phyloP scores from a whole-genome alignment of 495 filamentous ascomycete species.

The Pseudoneurospora amorphoporcata region DNA sequence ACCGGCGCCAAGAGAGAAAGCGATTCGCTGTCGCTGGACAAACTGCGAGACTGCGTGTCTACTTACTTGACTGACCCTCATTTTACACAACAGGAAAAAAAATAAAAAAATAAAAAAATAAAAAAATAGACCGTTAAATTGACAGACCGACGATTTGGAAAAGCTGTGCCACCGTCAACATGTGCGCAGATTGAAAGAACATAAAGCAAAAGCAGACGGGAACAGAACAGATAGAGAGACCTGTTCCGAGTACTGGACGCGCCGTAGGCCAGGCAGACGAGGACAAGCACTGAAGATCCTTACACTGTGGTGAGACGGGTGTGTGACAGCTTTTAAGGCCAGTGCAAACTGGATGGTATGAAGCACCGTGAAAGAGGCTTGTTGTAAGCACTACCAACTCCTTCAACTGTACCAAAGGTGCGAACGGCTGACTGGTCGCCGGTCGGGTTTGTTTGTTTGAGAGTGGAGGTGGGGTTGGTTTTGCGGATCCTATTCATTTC shows the following conservation, averaged over 20 bases:
- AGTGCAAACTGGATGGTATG: neutral
- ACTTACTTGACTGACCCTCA: neutral
- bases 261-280: neutral
- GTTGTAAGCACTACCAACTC: neutral
- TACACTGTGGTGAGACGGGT: neutral
- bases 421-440: neutral
- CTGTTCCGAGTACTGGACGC: neutral
- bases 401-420: neutral
- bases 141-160: neutral
- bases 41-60: neutral
- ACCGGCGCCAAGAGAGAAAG: neutral
- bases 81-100: neutral
- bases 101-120: no score
- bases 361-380: neutral
- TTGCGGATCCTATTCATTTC: neutral
- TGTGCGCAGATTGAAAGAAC: neutral
- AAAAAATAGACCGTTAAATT: neutral
- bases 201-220: neutral
- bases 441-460: neutral
- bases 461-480: neutral
- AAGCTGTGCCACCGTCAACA: neutral
- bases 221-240: neutral
- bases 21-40: neutral
- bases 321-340: neutral
- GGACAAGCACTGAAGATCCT: neutral